A percentile compares a stretch with the other conserved stretches of the same genome.
phyloP scores from a whole-genome alignment of 179 eudicot genomes.

The Camellia oleifera region DNA sequence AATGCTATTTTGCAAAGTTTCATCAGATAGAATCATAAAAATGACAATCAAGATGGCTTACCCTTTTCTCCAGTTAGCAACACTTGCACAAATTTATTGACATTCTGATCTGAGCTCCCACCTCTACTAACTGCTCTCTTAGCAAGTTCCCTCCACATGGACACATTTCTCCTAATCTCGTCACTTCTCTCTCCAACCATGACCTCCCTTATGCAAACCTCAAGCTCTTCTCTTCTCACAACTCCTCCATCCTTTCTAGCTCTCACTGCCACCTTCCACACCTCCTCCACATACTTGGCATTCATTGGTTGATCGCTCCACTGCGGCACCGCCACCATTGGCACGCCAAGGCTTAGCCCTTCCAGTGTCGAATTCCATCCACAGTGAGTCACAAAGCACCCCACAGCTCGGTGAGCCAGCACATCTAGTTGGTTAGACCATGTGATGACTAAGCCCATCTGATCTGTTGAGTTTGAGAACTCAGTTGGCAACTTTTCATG shows the following conservation, averaged over 20 bases:
- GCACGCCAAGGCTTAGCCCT: slow-evolving; percentile 42
- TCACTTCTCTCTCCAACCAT: slow-evolving; percentile 35
- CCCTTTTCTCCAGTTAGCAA: not conserved
- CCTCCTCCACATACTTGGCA: slow-evolving; percentile 49
- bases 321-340: slow-evolving; percentile 46
- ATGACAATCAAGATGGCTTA: not conserved
- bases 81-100: slow-evolving; percentile 31
- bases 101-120: slow-evolving; percentile 41
- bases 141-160: slow-evolving; percentile 32
- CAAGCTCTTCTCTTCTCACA: slow-evolving; percentile 28
- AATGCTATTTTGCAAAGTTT: too few species aligned
- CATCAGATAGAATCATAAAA: not conserved
- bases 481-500: slow-evolving; percentile 23
- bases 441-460: slow-evolving; percentile 33
- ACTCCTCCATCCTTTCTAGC: slow-evolving; percentile 35
- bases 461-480: slow-evolving; percentile 9
- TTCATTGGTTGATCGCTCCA: slow-evolving; percentile 47
- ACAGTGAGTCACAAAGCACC: slow-evolving; percentile 50
- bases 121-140: slow-evolving; percentile 35
- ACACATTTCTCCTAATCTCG: slow-evolving; percentile 28
- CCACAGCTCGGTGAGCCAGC: slow-evolving; percentile 33
- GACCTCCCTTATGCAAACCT: slow-evolving; percentile 29
- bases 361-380: slow-evolving; percentile 55
- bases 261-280: slow-evolving; percentile 49
- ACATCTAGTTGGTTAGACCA: slow-evolving; percentile 54